Percentiles rank a stretch among this genome's conserved stretches.
These are phyloP conservation scores for Xylaria multiplex DNA, from an alignment of 2,329 filamentous ascomycete genomes.

Conservation along the genomic window DNA sequence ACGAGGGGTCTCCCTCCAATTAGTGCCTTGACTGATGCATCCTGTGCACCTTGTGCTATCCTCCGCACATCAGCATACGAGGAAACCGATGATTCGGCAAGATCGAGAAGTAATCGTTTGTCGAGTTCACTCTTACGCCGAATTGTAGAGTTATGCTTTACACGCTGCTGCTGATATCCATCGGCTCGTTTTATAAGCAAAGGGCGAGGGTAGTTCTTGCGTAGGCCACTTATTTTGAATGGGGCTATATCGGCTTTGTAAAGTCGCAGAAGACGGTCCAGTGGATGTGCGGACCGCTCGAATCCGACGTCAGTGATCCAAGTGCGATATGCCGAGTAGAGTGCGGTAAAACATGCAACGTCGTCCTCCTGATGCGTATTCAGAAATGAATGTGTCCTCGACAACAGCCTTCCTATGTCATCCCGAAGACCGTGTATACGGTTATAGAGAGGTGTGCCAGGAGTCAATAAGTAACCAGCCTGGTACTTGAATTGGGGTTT, in stretches of 20 bases:
- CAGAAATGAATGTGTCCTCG: constrained; percentile 85
- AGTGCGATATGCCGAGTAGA: constrained; percentile 91
- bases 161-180: constrained; percentile 92
- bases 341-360: constrained; percentile 90
- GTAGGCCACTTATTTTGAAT: constrained; percentile 92
- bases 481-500: constrained; percentile 89
- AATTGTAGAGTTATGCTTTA: constrained; percentile 91
- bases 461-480: constrained; percentile 82
- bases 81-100: constrained; percentile 89
- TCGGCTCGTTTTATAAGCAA: constrained; percentile 93
- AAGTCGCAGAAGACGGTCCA: constrained; percentile 86
- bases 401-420: constrained; percentile 80
- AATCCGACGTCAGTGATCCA: constrained; percentile 99
- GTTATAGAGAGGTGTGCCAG: constrained; percentile 70
- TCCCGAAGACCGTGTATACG: constrained; percentile 84
- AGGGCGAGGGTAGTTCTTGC: constrained; percentile 92
- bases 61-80: constrained; percentile 95
- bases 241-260: constrained; percentile 88
- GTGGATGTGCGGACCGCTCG: constrained; percentile 90
- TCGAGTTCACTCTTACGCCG: constrained; percentile 91
- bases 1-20: constrained; percentile 89
- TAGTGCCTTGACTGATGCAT: constrained; percentile 91
- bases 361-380: constrained; percentile 90
- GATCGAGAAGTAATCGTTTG: constrained; percentile 82
- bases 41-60: constrained; percentile 89